phyloP scores from a whole-genome alignment of 2,329 filamentous ascomycete species.

The Fusarium duplospermum region DNA sequence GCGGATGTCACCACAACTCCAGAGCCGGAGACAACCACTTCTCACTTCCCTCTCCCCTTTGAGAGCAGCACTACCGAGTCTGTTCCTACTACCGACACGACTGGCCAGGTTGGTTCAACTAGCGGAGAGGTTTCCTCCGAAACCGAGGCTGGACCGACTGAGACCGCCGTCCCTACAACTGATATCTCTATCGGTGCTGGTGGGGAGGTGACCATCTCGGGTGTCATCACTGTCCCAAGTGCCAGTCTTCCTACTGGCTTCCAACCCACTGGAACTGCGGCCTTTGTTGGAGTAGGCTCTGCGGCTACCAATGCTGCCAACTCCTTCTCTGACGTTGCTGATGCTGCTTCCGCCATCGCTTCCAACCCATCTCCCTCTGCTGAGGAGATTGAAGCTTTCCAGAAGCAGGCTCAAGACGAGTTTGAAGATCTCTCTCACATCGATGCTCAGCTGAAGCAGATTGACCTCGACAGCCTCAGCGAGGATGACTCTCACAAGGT shows the following conservation, averaged over 20 bases:
- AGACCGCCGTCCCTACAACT: neutral
- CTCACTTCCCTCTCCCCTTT: neutral
- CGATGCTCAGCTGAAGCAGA: neutral
- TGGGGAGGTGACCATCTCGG: neutral
- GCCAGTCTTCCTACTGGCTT: neutral
- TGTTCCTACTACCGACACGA: neutral
- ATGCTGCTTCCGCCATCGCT: constrained; percentile 15
- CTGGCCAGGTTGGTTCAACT: neutral
- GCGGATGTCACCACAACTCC: constrained; percentile 1
- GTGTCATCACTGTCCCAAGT: neutral
- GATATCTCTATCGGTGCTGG: neutral
- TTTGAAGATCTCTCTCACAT: neutral
- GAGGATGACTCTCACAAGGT: constrained; percentile 8
- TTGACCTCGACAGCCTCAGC: constrained; percentile 5
- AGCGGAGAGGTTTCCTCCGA: neutral
- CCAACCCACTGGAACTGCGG: neutral
- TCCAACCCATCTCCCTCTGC: constrained; percentile 13
- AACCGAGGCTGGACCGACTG: neutral
- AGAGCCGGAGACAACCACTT: constrained; percentile 2
- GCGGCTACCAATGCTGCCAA: neutral
- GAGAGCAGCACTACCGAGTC: neutral
- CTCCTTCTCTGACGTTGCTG: constrained; percentile 8
- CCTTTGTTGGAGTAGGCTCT: neutral
- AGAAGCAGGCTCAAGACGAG: constrained; percentile 7
- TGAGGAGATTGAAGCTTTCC: constrained; percentile 2